These are phyloP conservation scores for Fraxinus greggii DNA, from an alignment of 305 asterid species.

Conservation along the genomic window DNA sequence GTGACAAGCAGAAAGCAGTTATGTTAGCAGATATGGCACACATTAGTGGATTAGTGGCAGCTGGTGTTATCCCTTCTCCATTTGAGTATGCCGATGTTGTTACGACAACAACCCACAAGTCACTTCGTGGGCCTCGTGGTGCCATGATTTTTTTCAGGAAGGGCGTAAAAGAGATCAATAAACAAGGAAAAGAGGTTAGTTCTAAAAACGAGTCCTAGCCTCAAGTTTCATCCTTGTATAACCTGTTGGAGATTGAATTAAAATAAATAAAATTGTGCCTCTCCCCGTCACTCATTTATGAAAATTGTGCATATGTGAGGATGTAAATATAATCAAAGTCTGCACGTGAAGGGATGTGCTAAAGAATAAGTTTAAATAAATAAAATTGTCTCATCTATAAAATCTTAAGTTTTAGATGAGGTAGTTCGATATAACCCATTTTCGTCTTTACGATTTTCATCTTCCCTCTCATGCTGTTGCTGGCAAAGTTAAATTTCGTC, in stretches of 20 bases:
- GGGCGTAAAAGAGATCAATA: slow-evolving; percentile 84
- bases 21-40: slow-evolving; percentile 88
- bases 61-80: slow-evolving; percentile 79
- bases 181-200: slow-evolving; percentile 79
- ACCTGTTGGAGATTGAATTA: neutral
- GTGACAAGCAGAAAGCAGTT: slow-evolving; percentile 80
- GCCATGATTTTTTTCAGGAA: slow-evolving; percentile 91
- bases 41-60: slow-evolving; percentile 90
- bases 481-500: neutral
- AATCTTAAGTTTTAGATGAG: neutral
- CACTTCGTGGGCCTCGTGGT: slow-evolving; percentile 92
- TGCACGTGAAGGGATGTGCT: neutral
- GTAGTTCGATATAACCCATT: neutral
- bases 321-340: neutral
- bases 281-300: neutral
- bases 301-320: neutral
- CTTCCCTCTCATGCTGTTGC: neutral
- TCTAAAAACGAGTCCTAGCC: neutral
- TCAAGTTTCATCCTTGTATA: neutral
- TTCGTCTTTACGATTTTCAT: neutral
- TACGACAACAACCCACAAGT: slow-evolving; percentile 89
- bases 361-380: neutral
- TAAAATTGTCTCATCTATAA: neutral
- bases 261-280: neutral
- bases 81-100: slow-evolving; percentile 84